Evolutionary conservation across 768 basidiomycete genomes (phyloP), one percentile per base, ranked within the genome.

Genomic region (Tricholoma furcatifolium): DNA sequence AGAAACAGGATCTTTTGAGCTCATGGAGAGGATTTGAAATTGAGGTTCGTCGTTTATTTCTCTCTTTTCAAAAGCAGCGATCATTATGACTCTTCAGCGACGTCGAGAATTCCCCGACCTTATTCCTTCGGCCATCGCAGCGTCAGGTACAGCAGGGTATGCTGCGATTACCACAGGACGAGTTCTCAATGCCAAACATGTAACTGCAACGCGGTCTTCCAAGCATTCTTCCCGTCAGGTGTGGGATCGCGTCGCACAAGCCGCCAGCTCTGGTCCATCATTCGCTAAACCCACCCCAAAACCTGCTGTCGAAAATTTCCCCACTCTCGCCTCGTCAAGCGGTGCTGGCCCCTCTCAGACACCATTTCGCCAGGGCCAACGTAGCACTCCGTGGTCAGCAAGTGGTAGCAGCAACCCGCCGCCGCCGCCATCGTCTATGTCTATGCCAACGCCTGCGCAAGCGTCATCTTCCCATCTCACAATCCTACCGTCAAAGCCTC

Each of bases 241-340:
- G 0, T 92, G 82, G 85, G 91, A 93, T 57, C 84, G 93, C 14
- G 93, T 96, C 21, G 93, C 91, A 6, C 82, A 81, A 55, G 93
- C 91, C 0, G 94, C 93, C 8, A 67, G 73, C 20, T 70, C 75
- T 41, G 75, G 73, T 14, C 66, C 76, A 2, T 60, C 69, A 67
- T 73, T n/a, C 49, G 57, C 43, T 50, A 44, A 20, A 53, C 58
- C 38, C 27, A 59, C 61, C 14, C 51, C 58, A 15, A 50, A 58
- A 56, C 63, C 69, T 48, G 27, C 27, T 7, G 56, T 61, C 9
- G 68, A 69, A 35, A 68, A 68, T 18, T 76, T 74, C 61, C 74
- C 74, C 15, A 55, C 70, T 10, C 67, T 77, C 6, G 55, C 48
- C 23, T 46, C 58, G 4, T 51, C 61, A 18, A 47, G 44, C 27